Percentiles rank a stretch among this genome's conserved stretches.
Conservation (phyloP, 331 rosid genomes). For the Malus hybrid region DNA sequence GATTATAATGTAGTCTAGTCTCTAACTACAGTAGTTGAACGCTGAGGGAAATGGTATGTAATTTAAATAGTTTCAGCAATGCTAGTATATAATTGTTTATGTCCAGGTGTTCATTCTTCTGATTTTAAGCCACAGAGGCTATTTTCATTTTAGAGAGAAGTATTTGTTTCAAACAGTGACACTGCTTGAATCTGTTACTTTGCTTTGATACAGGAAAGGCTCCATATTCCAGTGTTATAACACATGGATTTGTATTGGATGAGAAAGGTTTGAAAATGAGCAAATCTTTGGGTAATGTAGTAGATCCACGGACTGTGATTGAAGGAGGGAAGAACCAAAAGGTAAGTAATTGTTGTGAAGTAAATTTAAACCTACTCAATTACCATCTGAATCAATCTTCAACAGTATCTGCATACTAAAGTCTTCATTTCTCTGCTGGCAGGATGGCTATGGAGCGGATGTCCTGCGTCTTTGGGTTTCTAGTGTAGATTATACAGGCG, state of each 20-base stretch:
- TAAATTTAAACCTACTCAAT: conserved; percentile 6
- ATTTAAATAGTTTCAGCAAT: not conserved
- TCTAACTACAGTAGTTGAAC: not conserved
- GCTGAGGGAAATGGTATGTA: not conserved
- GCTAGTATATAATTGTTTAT: not conserved
- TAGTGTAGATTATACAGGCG: conserved; percentile 91
- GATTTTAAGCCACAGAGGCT: not conserved
- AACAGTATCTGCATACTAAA: not conserved
- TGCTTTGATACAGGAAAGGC: conserved; percentile 70
- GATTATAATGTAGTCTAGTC: not conserved
- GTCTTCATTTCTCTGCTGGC: conserved; percentile 19
- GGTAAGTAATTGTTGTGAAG: conserved; percentile 30
- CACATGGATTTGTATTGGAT: conserved; percentile 97
- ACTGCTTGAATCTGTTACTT: conserved; percentile 16
- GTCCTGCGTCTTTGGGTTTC: conserved; percentile 98
- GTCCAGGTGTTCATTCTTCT: not conserved
- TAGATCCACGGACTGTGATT: conserved; percentile 77
- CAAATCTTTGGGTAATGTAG: conserved; percentile 96
- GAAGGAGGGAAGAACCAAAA: conserved; percentile 95
- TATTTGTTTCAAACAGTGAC: not conserved
- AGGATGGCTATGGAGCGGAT: conserved; percentile 98
- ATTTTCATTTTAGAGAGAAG: not conserved
- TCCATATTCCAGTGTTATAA: conserved; percentile 83
- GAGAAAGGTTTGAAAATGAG: conserved; percentile 98
- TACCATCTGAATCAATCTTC: conserved; percentile 12